These are phyloP conservation scores for Penicillium lagena DNA, from an alignment of 495 filamentous ascomycete genomes.

Conservation along the genomic window DNA sequence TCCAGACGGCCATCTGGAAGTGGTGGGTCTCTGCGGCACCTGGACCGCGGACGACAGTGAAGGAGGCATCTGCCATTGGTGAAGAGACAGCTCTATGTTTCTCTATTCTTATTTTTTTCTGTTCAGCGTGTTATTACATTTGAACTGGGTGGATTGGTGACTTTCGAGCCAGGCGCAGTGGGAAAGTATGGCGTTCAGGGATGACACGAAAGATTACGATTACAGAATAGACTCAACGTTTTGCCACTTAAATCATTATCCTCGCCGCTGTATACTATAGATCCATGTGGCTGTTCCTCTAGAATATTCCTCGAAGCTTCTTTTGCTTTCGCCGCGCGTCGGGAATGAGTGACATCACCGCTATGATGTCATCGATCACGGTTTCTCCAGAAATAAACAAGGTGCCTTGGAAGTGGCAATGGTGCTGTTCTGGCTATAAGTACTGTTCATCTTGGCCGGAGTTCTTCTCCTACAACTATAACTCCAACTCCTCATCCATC, in stretches of 20 bases:
- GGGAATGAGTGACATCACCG: conserved; percentile 11
- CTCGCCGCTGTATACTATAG: too few relatives aligned
- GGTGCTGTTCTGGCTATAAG: too few relatives aligned
- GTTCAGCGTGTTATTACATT: conserved; percentile 17
- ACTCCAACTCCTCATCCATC: conserved; percentile 1
- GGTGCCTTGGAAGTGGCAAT: conserved; percentile 2
- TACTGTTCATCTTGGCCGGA: too few relatives aligned
- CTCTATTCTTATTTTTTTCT: conserved; percentile 1
- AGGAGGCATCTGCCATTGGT: conserved; percentile 66
- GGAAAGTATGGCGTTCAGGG: too few relatives aligned
- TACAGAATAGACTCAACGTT: too few relatives aligned
- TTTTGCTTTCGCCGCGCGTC: too few relatives aligned
- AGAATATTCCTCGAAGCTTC: too few relatives aligned
- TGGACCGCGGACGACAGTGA: conserved; percentile 84
- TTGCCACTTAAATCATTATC: too few relatives aligned
- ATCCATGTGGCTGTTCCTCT: too few relatives aligned
- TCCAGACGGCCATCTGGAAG: conserved; percentile 54
- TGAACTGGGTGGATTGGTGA: background rate
- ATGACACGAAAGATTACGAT: too few relatives aligned
- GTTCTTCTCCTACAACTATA: background rate
- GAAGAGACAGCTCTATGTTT: background rate
- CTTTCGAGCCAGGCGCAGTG: too few relatives aligned
- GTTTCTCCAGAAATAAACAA: background rate
- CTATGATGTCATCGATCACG: conserved; percentile 17
- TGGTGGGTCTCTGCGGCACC: conserved; percentile 73